Percentiles rank a stretch among this genome's conserved stretches.
Conservation (phyloP, 768 basidiomycete species). For the Tephrocybe rancida region DNA sequence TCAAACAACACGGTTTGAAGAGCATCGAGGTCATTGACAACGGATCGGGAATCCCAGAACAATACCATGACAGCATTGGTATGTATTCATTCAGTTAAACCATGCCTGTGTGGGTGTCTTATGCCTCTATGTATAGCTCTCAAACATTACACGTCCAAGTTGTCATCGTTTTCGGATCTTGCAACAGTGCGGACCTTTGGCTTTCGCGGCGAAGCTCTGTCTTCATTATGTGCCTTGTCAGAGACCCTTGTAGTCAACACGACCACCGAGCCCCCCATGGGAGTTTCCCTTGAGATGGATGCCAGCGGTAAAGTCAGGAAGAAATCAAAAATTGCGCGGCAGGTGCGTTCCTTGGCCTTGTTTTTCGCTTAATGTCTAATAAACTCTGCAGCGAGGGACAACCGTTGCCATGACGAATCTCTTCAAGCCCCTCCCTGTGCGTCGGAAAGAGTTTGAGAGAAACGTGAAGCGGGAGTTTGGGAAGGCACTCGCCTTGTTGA, state of each 20-base stretch:
- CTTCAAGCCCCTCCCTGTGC: slow-evolving; percentile 84
- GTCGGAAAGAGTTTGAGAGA: slow-evolving; percentile 88
- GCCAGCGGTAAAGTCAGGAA: slow-evolving; percentile 60
- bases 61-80: slow-evolving; percentile 84
- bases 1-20: slow-evolving; percentile 85
- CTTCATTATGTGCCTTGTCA: slow-evolving; percentile 86
- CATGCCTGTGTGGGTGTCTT: background rate
- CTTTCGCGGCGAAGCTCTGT: slow-evolving; percentile 95
- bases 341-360: slow-evolving; percentile 45
- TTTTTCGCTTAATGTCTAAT: background rate
- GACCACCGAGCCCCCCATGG: slow-evolving; percentile 78
- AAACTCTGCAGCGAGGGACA: slow-evolving; percentile 74
- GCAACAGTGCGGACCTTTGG: slow-evolving; percentile 80
- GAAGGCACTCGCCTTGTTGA: slow-evolving; percentile 80
- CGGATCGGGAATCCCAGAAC: slow-evolving; percentile 79
- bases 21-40: slow-evolving; percentile 91
- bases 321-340: slow-evolving; percentile 69
- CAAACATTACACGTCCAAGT: slow-evolving; percentile 94
- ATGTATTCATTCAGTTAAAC: slow-evolving; percentile 22
- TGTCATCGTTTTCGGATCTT: slow-evolving; percentile 75
- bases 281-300: slow-evolving; percentile 76
- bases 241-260: slow-evolving; percentile 74
- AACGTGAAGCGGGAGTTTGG: slow-evolving; percentile 89
- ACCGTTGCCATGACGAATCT: slow-evolving; percentile 73
- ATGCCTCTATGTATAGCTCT: slow-evolving; percentile 49